These are phyloP conservation scores for Tulasnella sp. DNA, from an alignment of 768 basidiomycete species.

Conservation along the genomic window DNA sequence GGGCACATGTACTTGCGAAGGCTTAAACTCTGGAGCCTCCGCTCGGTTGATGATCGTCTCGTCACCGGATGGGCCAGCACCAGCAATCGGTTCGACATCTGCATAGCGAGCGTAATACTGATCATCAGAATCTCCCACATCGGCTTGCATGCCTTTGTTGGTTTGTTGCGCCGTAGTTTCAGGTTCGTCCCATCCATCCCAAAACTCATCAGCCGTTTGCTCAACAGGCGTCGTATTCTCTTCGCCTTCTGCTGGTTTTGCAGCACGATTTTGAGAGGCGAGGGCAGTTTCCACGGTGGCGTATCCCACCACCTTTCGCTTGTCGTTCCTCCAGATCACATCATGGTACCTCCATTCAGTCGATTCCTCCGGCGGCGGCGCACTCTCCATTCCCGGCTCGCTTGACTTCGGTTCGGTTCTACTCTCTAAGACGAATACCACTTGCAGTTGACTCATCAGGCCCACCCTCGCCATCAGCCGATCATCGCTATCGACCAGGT, in stretches of 20 bases:
- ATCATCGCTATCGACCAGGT: neutral
- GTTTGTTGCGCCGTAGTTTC: neutral
- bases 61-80: neutral
- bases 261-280: neutral
- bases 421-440: neutral
- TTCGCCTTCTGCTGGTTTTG: neutral
- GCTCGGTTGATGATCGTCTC: neutral
- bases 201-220: neutral
- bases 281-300: neutral
- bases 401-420: neutral
- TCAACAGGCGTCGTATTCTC: neutral
- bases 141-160: neutral
- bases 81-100: neutral
- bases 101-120: conserved; percentile 3
- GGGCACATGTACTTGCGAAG: neutral
- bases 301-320: neutral
- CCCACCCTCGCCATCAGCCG: neutral
- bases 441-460: neutral
- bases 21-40: neutral
- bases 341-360: conserved; percentile 6
- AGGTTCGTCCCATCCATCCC: conserved; percentile 2
- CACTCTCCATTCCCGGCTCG: too few relatives aligned
- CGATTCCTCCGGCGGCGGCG: too few relatives aligned
- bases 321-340: neutral
- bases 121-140: neutral